A percentile compares a stretch with the other conserved stretches of the same genome.
phyloP scores from a whole-genome alignment of 1,284 basidiomycete genomes.

The Coniferiporia sulphurascens region DNA sequence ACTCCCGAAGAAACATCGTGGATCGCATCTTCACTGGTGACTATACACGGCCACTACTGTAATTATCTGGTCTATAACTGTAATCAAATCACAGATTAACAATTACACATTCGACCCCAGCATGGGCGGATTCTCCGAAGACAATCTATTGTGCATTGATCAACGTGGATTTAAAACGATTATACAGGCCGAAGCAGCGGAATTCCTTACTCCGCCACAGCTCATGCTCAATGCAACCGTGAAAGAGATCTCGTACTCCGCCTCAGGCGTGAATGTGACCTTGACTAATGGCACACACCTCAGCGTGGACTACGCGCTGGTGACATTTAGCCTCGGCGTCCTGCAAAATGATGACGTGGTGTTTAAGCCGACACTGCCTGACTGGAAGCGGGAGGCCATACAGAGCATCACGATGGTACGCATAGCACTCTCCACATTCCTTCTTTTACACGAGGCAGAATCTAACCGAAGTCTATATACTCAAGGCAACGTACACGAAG shows the following conservation, averaged over 20 bases:
- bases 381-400: constrained; percentile 63
- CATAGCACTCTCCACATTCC: no score
- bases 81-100: constrained; percentile 38
- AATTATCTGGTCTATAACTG: background rate
- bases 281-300: constrained; percentile 41
- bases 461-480: background rate
- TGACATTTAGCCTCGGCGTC: constrained; percentile 60
- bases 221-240: constrained; percentile 53
- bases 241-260: constrained; percentile 42
- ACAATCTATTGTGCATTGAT: constrained; percentile 53
- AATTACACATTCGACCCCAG: constrained; percentile 59
- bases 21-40: constrained; percentile 57
- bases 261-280: constrained; percentile 39
- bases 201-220: constrained; percentile 44
- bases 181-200: constrained; percentile 49
- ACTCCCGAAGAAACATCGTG: constrained; percentile 58
- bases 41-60: constrained; percentile 10
- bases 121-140: constrained; percentile 54
- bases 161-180: constrained; percentile 57
- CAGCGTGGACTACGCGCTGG: constrained; percentile 49
- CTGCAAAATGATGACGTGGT: constrained; percentile 56
- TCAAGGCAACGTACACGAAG: constrained; percentile 59
- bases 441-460: no score
- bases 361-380: constrained; percentile 52
- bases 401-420: constrained; percentile 45